phyloP scores from a whole-genome alignment of 352 stramenopile genomes.

The Pythium myriotylum region DNA sequence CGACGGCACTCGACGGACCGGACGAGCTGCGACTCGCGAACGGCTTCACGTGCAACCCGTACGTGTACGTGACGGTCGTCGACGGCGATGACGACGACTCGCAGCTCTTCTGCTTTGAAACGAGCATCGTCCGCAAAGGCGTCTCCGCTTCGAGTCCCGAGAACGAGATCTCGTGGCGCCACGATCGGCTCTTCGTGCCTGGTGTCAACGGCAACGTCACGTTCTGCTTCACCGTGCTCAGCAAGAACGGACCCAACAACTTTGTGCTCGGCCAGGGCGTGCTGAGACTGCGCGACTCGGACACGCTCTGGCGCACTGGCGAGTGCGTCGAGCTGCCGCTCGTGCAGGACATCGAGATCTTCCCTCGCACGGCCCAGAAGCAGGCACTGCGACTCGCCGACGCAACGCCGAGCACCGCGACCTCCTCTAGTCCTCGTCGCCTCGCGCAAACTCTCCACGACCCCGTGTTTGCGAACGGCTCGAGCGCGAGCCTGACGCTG shows the following conservation, averaged over 20 bases:
- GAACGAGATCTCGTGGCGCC: constrained; percentile 46
- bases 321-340: constrained; percentile 44
- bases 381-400: constrained; percentile 49
- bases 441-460: constrained; percentile 8
- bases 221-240: constrained; percentile 72
- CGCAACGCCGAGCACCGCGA: constrained; percentile 4
- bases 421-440: background rate
- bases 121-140: constrained; percentile 39
- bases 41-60: constrained; percentile 75
- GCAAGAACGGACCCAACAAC: constrained; percentile 78
- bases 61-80: constrained; percentile 70
- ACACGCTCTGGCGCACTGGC: constrained; percentile 50
- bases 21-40: constrained; percentile 68
- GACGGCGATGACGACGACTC: constrained; percentile 64
- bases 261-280: constrained; percentile 72
- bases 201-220: constrained; percentile 69
- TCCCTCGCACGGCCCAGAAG: constrained; percentile 60
- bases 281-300: constrained; percentile 48
- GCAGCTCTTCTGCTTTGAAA: constrained; percentile 77
- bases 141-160: constrained; percentile 25
- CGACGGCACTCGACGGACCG: background rate
- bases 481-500: constrained; percentile 30
- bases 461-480: constrained; percentile 23
- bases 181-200: constrained; percentile 64
- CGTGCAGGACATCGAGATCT: constrained; percentile 51